phyloP scores from a whole-genome alignment of 2,329 filamentous ascomycete species.

The Hymenoscyphus fraxineus region DNA sequence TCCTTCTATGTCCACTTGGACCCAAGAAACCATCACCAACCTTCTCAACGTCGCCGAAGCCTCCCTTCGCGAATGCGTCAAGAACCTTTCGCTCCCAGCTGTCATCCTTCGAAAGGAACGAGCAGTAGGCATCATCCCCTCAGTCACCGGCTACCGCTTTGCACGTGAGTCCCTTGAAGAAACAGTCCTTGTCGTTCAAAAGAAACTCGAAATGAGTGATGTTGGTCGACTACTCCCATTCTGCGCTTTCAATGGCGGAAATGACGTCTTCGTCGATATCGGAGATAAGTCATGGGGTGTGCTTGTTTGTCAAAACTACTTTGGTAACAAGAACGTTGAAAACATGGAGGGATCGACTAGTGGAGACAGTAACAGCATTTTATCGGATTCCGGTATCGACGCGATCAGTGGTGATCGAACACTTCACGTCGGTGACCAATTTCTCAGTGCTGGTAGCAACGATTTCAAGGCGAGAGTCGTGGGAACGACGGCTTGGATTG shows the following conservation, averaged over 20 bases:
- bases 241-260: constrained; percentile 96
- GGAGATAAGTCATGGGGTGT: constrained; percentile 98
- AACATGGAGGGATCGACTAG: background rate
- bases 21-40: constrained; percentile 68
- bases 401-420: constrained; percentile 70
- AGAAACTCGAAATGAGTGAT: constrained; percentile 77
- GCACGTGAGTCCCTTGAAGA: constrained; percentile 89
- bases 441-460: constrained; percentile 89
- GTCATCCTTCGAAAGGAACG: constrained; percentile 82
- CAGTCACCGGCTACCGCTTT: constrained; percentile 60
- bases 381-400: constrained; percentile 12
- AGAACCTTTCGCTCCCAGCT: constrained; percentile 75
- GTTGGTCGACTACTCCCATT: constrained; percentile 73
- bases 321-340: constrained; percentile 46
- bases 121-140: constrained; percentile 74
- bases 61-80: constrained; percentile 76
- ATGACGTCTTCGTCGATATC: constrained; percentile 97
- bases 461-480: constrained; percentile 94
- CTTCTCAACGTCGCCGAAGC: constrained; percentile 88
- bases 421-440: constrained; percentile 94
- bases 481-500: constrained; percentile 95
- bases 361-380: constrained; percentile 28
- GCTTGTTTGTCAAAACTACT: constrained; percentile 85
- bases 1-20: constrained; percentile 74
- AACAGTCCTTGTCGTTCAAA: constrained; percentile 90